Evolutionary conservation across 1,139 yeast species (phyloP).

Genomic region (Magnusiomyces ingens): DNA sequence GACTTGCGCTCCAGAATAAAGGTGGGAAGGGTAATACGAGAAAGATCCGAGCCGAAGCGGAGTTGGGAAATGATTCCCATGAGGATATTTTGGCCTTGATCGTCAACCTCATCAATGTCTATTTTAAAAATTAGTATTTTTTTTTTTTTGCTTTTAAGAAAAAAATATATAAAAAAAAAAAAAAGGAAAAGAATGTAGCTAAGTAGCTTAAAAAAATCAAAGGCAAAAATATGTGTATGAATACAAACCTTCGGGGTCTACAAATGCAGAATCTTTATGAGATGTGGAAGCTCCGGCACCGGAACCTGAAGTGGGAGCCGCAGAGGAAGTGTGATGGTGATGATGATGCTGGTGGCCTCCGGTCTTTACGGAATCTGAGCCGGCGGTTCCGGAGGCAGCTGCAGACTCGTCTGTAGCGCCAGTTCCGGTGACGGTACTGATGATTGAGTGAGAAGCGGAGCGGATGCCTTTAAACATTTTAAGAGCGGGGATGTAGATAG

Average conservation of each 20-base stretch:
- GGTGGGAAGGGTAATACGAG: conserved; percentile 89
- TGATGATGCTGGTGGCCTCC: no score
- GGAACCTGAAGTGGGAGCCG: background rate
- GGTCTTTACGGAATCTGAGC: no score
- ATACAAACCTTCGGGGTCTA: background rate
- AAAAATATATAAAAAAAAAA: background rate
- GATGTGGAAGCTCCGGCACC: background rate
- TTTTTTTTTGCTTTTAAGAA: background rate
- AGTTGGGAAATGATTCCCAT: conserved; percentile 84
- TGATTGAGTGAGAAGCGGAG: background rate
- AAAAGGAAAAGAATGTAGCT: background rate
- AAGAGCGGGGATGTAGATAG: no score
- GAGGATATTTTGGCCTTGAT: conserved; percentile 78
- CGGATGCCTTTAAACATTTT: conserved; percentile 6
- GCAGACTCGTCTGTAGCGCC: background rate
- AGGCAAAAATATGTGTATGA: background rate
- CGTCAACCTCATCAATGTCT: conserved; percentile 88
- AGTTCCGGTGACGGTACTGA: background rate
- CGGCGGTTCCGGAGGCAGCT: no score
- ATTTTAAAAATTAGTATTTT: conserved; percentile 20
- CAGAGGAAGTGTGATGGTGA: background rate
- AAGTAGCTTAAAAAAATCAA: background rate
- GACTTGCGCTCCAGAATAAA: conserved; percentile 91
- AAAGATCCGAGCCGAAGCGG: conserved; percentile 85
- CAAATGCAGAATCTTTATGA: background rate